Evolutionary conservation across 2,329 filamentous ascomycete species (phyloP).

Genomic region (Pseudogymnoascus sp.): DNA sequence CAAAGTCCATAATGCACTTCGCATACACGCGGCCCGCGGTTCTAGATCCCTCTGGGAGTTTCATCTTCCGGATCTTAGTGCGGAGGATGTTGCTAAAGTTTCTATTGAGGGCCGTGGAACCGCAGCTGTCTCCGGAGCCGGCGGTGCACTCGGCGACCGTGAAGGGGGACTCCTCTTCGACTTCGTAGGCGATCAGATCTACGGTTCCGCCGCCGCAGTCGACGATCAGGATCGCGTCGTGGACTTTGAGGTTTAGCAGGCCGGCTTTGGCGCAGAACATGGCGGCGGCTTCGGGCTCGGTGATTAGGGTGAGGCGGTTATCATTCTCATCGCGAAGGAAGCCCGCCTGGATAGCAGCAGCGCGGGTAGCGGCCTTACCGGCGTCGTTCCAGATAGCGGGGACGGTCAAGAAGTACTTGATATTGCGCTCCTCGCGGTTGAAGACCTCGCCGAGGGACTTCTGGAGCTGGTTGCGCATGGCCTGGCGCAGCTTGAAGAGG

Average conservation of each 20-base stretch:
- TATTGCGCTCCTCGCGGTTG: constrained; percentile 95
- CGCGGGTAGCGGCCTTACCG: constrained; percentile 91
- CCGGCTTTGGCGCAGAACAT: constrained; percentile 98
- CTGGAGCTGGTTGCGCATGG: constrained; percentile 90
- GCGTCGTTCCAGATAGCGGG: constrained; percentile 99
- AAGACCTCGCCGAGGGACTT: constrained; percentile 97
- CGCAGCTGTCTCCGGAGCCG: constrained; percentile 93
- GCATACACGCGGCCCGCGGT: constrained; percentile 97
- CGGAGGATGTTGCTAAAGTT: constrained; percentile 98
- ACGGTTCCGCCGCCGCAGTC: constrained; percentile 98
- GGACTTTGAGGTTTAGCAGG: constrained; percentile 91
- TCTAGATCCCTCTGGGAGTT: constrained; percentile 91
- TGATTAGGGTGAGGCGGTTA: constrained; percentile 88
- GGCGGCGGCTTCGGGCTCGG: constrained; percentile 92
- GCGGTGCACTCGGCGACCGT: constrained; percentile 96
- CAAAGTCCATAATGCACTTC: constrained; percentile 99
- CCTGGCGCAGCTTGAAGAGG: constrained; percentile 94
- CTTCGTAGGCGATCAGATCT: constrained; percentile 97
- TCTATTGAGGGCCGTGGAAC: constrained; percentile 93
- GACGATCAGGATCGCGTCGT: constrained; percentile 95
- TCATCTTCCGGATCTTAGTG: constrained; percentile 99
- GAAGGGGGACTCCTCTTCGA: constrained; percentile 95
- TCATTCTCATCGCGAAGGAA: constrained; percentile 97
- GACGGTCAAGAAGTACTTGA: constrained; percentile 96
- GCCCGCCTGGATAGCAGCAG: constrained; percentile 91